Base-by-base conservation (phyloP, 176 grass and related monocot species). In the Triticum monococcum region DNA sequence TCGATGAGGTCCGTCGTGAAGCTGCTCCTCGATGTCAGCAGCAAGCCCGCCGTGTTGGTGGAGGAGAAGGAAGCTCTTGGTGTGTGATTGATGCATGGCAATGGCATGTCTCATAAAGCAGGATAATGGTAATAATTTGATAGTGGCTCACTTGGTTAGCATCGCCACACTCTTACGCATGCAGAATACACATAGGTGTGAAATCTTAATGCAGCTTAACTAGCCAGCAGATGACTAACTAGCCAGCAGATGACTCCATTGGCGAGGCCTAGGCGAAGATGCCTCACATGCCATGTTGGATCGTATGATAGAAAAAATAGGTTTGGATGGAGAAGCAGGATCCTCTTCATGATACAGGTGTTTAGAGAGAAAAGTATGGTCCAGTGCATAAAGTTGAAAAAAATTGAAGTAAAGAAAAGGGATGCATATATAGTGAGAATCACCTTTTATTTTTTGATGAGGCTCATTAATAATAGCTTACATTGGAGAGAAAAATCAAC, bases 1-100 rank as follows among this genome's bases (percentile, higher is more conserved):
- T 89, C 91, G 9, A 91, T 95, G 95, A 91, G 89, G 86, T 78
- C 74, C 64, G 86, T 95, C 22, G 91, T 93, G 38, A 95, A 93
- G 87, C 77, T 93, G 82, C 80, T 95, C 31, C 59, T 81, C 12
- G 84, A 93, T 56, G 84, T 85, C 52, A 84, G 91, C 33, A 80
- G 35, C 64, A 89, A 74, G 66, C 3, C 83, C 2, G 91, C 87
- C 64, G 72, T 59, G 1, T 25, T 65, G 32, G 72, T 70, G 32
- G 76, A 38, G 22, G 76, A 81, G 24, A 86, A 72, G 83, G 52
- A 80, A 7, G 17, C 26, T 23, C 61, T 80, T 13, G 61, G 52
- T 5, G 89, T 52, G 26, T 91, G 61, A 91, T 7, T 7, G 7
- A 2, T 10, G 69, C 69, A 81, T 18, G 68, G 35, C 11, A 30